A percentile compares a stretch with the other conserved stretches of the same genome.
Evolutionary conservation across 257 asterid genomes (phyloP).

Genomic region (Agastache rugosa): DNA sequence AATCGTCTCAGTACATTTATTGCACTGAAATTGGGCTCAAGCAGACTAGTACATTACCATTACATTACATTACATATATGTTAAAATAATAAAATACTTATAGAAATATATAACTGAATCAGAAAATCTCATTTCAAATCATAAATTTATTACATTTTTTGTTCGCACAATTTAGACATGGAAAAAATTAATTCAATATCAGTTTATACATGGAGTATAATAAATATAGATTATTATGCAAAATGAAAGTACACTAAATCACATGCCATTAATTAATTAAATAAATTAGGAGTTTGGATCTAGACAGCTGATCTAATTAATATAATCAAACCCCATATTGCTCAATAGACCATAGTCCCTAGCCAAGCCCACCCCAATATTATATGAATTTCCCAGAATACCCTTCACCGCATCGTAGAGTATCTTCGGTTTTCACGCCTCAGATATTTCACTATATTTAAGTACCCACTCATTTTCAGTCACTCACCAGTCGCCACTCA

Average conservation of each 20-base stretch:
- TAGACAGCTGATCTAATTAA: neutral
- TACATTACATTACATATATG: too few species aligned
- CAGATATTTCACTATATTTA: neutral
- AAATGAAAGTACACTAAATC: too few species aligned
- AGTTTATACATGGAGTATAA: too few species aligned
- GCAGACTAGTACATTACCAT: neutral
- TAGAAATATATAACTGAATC: neutral
- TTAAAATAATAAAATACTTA: neutral
- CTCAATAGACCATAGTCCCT: neutral
- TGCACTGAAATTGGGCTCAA: neutral
- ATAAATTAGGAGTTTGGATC: neutral
- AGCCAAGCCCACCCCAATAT: neutral
- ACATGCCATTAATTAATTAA: neutral
- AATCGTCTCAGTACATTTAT: neutral
- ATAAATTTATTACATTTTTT: too few species aligned
- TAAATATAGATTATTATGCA: too few species aligned
- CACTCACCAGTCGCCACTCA: constrained; percentile 28
- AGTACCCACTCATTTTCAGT: constrained; percentile 26
- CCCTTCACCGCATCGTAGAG: constrained; percentile 17
- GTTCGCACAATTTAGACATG: too few species aligned
- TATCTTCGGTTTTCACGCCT: constrained; percentile 24
- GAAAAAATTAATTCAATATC: too few species aligned
- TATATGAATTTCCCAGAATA: constrained; percentile 6
- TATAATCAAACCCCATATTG: neutral
- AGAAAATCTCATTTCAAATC: neutral